phyloP scores from a whole-genome alignment of 306 rosid species.

The Pterocarpus macrocarpus region DNA sequence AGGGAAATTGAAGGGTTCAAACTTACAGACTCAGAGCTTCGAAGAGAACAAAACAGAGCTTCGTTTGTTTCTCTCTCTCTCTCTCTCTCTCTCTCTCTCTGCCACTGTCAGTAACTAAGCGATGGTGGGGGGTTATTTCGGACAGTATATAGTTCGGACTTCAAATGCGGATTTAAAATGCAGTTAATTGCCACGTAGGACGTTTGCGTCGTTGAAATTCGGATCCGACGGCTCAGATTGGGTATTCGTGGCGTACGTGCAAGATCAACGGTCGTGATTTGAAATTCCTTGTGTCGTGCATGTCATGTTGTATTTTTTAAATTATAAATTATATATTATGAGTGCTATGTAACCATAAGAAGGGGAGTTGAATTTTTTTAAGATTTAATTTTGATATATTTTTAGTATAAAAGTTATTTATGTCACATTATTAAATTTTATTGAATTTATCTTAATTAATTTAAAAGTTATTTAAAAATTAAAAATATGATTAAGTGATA shows the following conservation, averaged over 20 bases:
- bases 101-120: conserved; percentile 27
- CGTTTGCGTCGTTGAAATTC: conserved; percentile 40
- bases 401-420: no score
- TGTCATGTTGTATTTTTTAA: not conserved
- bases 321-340: no score
- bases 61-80: not conserved
- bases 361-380: no score
- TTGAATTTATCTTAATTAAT: no score
- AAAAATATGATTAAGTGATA: no score
- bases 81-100: not conserved
- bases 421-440: no score
- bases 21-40: conserved; percentile 62
- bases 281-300: conserved; percentile 37
- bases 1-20: conserved; percentile 24
- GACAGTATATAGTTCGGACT: conserved; percentile 64
- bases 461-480: no score
- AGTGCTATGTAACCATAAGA: no score
- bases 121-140: conserved; percentile 27
- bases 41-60: conserved; percentile 50
- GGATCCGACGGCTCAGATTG: conserved; percentile 52
- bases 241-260: not conserved
- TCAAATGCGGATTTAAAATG: conserved; percentile 83
- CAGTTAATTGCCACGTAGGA: conserved; percentile 75
- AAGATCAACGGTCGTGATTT: conserved; percentile 48
- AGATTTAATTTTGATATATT: no score